Conservation (phyloP, 2,329 filamentous ascomycete species). For the Madurella fahalii region DNA sequence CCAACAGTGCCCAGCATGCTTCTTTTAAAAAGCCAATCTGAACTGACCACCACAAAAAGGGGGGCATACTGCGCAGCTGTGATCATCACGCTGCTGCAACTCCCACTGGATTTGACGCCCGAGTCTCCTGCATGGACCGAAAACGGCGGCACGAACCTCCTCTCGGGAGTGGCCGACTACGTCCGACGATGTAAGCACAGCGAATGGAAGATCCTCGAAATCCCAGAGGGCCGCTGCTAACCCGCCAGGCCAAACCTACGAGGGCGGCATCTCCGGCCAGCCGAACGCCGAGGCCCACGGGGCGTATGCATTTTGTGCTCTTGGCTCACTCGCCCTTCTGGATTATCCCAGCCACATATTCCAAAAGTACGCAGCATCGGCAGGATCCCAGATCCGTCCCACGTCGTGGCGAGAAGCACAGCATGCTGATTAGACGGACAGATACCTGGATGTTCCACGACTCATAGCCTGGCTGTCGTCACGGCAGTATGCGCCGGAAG, state of each 20-base stretch:
- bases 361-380: constrained; percentile 52
- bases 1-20: neutral
- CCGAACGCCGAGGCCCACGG: constrained; percentile 91
- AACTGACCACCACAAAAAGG: constrained; percentile 39
- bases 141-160: constrained; percentile 60
- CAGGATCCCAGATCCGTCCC: constrained; percentile 12
- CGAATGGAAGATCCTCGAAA: neutral
- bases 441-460: constrained; percentile 70
- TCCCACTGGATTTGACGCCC: constrained; percentile 73
- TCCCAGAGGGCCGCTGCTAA: neutral
- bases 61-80: constrained; percentile 91
- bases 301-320: constrained; percentile 90
- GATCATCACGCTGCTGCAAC: constrained; percentile 74
- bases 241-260: constrained; percentile 75
- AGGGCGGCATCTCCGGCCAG: constrained; percentile 85
- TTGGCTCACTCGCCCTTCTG: constrained; percentile 83
- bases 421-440: constrained; percentile 33
- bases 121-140: constrained; percentile 64
- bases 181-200: constrained; percentile 68
- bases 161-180: constrained; percentile 73
- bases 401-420: constrained; percentile 34
- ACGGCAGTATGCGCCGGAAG: constrained; percentile 85
- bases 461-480: constrained; percentile 85
- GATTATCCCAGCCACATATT: constrained; percentile 73
- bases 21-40: constrained; percentile 1